phyloP scores from a whole-genome alignment of 352 stramenopile species.

The Globisporangium uncinulatum region DNA sequence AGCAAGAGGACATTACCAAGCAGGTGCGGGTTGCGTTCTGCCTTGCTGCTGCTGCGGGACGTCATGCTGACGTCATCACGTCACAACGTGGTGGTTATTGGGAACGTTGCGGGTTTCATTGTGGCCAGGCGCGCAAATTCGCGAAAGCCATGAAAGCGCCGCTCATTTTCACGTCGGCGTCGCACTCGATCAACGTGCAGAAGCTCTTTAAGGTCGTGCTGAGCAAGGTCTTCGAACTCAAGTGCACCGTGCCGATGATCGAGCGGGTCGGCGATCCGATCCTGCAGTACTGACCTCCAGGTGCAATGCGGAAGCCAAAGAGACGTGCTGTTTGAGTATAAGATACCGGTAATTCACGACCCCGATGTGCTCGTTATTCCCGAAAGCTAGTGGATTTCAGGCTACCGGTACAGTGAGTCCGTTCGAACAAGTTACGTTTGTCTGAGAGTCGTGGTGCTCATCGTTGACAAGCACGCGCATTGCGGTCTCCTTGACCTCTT shows the following conservation, averaged over 20 bases:
- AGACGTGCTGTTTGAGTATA: too few relatives aligned
- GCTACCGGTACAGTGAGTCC: too few relatives aligned
- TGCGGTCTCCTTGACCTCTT: too few relatives aligned
- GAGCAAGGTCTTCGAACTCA: conserved; percentile 93
- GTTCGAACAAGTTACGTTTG: too few relatives aligned
- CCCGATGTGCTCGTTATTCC: too few relatives aligned
- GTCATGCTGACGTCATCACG: background rate
- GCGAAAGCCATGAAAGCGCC: conserved; percentile 94
- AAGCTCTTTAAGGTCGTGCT: conserved; percentile 95
- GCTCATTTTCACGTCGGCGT: conserved; percentile 91
- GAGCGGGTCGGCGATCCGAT: conserved; percentile 90
- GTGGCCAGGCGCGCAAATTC: conserved; percentile 87
- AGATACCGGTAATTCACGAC: too few relatives aligned
- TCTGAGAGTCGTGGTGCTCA: too few relatives aligned
- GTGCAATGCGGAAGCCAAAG: too few relatives aligned
- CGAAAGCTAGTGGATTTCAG: too few relatives aligned
- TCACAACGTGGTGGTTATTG: too few relatives aligned
- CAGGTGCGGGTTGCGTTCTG: conserved; percentile 37
- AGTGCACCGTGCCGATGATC: conserved; percentile 92
- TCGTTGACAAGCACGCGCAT: too few relatives aligned
- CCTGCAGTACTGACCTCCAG: conserved; percentile 64
- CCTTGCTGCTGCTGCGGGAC: background rate
- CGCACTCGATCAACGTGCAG: conserved; percentile 94
- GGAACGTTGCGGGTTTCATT: background rate
- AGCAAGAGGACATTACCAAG: conserved; percentile 93